Conservation (phyloP, 2,329 filamentous ascomycete genomes). For the Colletotrichum karsti region DNA sequence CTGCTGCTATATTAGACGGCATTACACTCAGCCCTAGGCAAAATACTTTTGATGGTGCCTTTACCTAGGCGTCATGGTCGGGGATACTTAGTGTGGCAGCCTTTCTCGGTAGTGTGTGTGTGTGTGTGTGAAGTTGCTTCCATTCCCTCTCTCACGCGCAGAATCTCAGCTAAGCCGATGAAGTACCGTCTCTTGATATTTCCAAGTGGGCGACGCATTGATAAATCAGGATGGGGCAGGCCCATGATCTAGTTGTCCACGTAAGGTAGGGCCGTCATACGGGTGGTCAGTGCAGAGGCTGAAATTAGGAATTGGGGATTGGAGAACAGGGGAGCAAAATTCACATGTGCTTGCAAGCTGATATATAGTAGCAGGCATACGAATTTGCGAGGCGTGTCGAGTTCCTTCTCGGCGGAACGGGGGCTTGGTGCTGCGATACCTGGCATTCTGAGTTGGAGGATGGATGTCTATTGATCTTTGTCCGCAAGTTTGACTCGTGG, state of each 20-base stretch:
- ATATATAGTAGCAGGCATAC: not conserved
- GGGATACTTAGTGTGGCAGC: not conserved
- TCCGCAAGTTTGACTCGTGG: not conserved
- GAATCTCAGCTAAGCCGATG: not conserved
- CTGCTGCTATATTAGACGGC: not conserved
- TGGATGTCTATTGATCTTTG: no score
- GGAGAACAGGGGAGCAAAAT: not conserved
- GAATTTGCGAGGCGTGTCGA: no score
- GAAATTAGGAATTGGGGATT: not conserved
- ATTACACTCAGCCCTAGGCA: constrained; percentile 1
- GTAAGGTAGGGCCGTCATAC: not conserved
- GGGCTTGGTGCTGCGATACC: no score
- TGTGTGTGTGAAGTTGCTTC: not conserved
- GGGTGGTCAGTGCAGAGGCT: constrained; percentile 20
- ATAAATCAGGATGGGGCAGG: not conserved
- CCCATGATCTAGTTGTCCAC: not conserved
- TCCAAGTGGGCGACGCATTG: no score
- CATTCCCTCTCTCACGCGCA: not conserved
- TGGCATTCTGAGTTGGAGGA: not conserved
- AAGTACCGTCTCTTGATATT: no score
- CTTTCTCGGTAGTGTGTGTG: not conserved
- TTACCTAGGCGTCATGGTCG: not conserved
- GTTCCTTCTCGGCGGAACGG: no score
- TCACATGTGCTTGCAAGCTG: not conserved
- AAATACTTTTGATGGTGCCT: constrained; percentile 1